These are phyloP conservation scores for Avena sativa DNA, from an alignment of 176 grass and related monocot species.

Conservation along the genomic window DNA sequence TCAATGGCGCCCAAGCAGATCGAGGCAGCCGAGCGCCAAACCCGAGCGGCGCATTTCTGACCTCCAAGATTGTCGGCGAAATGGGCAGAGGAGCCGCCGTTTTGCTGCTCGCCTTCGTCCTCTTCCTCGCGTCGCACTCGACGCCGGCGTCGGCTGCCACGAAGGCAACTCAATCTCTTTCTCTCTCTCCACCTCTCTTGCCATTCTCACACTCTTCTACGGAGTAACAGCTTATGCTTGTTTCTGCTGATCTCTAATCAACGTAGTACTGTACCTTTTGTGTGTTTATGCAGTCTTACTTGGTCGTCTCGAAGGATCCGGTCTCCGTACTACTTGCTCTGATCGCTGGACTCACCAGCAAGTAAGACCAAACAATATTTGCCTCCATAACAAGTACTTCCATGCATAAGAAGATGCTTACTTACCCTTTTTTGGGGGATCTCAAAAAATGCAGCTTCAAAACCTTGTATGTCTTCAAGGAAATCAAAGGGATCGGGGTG, in stretches of 20 bases:
- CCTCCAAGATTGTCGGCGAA: not conserved
- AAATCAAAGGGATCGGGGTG: constrained; percentile 33
- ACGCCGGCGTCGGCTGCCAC: constrained; percentile 36
- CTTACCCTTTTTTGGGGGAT: not conserved
- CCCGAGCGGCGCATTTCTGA: not conserved
- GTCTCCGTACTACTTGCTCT: not conserved
- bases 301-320: constrained; percentile 17
- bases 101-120: constrained; percentile 19
- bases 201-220: not conserved
- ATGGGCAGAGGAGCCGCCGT: constrained; percentile 18
- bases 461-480: not conserved
- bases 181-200: not conserved
- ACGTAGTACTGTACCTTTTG: not conserved
- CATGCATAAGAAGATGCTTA: not conserved
- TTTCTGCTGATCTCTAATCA: not conserved
- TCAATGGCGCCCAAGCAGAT: not conserved
- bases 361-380: constrained; percentile 3
- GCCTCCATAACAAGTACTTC: not conserved
- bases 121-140: constrained; percentile 35
- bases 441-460: constrained; percentile 11
- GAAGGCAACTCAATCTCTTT: constrained; percentile 26
- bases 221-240: not conserved
- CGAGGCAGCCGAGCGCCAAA: not conserved
- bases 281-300: not conserved
- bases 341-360: not conserved